Percentiles rank a stretch among this genome's conserved stretches.
These are phyloP conservation scores for Phaffomyces opuntiae DNA, from an alignment of 805 yeast species.

Conservation along the genomic window DNA sequence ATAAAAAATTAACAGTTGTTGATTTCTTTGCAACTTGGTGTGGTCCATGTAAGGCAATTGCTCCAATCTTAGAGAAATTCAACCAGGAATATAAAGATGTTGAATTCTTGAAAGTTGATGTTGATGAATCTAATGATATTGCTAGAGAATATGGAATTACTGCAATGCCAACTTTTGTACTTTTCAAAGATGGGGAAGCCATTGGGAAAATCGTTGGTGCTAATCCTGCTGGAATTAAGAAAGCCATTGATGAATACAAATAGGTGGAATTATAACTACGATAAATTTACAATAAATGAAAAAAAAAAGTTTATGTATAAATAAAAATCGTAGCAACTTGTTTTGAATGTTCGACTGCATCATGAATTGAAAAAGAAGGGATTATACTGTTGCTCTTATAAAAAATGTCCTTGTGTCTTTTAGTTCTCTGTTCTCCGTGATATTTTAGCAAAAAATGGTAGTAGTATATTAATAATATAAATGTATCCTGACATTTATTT, in stretches of 20 bases:
- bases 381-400: too few relatives aligned
- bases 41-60: conserved; percentile 71
- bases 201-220: conserved; percentile 63
- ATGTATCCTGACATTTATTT: background rate
- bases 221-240: conserved; percentile 27
- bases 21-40: conserved; percentile 75
- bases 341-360: too few relatives aligned
- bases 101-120: conserved; percentile 63
- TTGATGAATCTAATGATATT: conserved; percentile 53
- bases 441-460: background rate
- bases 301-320: too few relatives aligned
- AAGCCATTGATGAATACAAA: conserved; percentile 25
- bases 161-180: conserved; percentile 73
- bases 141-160: conserved; percentile 55
- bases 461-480: too few relatives aligned
- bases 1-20: conserved; percentile 41
- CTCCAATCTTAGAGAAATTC: conserved; percentile 45
- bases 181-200: conserved; percentile 54
- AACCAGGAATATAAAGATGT: conserved; percentile 37
- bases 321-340: too few relatives aligned
- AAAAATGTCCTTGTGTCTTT: background rate
- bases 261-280: conserved; percentile 1
- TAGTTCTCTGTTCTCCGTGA: background rate
- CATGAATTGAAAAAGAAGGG: too few relatives aligned
- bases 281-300: background rate